Base-by-base conservation (phyloP, 805 yeast species). In the Spathaspora girioi region DNA sequence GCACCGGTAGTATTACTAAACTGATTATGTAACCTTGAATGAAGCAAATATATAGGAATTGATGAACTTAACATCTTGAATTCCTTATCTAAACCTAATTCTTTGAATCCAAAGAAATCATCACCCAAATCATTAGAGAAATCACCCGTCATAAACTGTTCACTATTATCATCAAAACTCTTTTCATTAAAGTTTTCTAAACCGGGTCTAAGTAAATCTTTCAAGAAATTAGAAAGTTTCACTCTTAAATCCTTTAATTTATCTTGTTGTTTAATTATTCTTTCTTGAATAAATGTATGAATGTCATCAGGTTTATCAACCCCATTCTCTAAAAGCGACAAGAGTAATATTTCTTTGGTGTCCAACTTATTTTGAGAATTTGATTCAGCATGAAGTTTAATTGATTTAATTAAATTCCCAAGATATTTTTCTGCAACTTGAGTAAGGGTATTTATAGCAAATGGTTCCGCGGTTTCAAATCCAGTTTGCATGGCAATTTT, bases 31-130 rank as follows among this genome's bases (percentile, higher is more conserved):
- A 88, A 75, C 53, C 86, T 77, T 8, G 96, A 83, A 58, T 90
- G 97, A 38, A 94, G 73, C 51, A 94, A 73, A 67, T 93, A 96
- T 43, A 96, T 75, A 1, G 99, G 99, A 26, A 94, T 90, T 0
- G 96, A 82, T 2, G 92, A 80, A 27, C 92, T 86, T 47, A 91
- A 69, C 64, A 93, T 73, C 10, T 93, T 92, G 65, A 90, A 87
- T 66, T 94, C 99, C 60, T 86, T 89, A 61, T 93, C 98, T 49
- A 94, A 72, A 0, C 99, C 99, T 46, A 94, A 75, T 57, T 93
- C 98, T 63, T 81, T 87, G 75, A 94, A 96, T 0, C 99, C 99
- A 71, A 96, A 96, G 78, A 92, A 94, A 70, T 94, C 99, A 60
- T 93, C 99, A 6, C 98, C 99, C 38, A 94, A 72, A 54, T 92